These are phyloP conservation scores for Catharanthus roseus DNA, from an alignment of 257 asterid species.

Conservation along the genomic window DNA sequence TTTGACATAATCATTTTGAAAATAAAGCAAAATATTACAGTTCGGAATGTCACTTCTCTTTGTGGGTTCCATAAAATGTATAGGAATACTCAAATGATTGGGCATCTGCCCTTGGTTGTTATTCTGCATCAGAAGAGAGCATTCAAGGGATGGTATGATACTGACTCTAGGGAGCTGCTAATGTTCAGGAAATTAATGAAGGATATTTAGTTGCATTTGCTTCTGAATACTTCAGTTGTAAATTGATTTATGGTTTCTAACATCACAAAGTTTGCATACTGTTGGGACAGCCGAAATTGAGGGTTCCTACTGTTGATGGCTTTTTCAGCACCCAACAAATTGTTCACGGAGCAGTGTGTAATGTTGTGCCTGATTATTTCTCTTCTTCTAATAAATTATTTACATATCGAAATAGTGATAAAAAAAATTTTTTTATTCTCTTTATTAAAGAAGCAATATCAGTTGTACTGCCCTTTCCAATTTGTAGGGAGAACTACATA, in stretches of 20 bases:
- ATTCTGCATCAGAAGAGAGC: slow-evolving; percentile 22
- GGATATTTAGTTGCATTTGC: slow-evolving; percentile 19
- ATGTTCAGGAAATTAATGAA: background rate
- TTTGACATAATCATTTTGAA: slow-evolving; percentile 12
- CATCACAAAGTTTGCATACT: slow-evolving; percentile 5
- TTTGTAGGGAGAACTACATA: slow-evolving; percentile 12
- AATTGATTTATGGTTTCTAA: background rate
- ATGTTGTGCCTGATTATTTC: background rate
- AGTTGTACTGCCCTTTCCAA: background rate
- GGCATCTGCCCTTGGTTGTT: slow-evolving; percentile 25
- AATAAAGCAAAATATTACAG: background rate
- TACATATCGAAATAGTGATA: background rate
- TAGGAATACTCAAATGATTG: slow-evolving; percentile 26
- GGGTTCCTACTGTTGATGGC: slow-evolving; percentile 18
- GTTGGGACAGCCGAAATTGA: slow-evolving; percentile 22
- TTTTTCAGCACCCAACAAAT: slow-evolving; percentile 12
- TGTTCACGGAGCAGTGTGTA: slow-evolving; percentile 22
- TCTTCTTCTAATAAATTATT: background rate
- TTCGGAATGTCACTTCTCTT: background rate
- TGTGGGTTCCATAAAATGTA: slow-evolving; percentile 12
- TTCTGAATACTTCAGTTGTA: background rate
- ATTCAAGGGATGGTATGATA: slow-evolving; percentile 18
- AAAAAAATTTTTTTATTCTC: background rate
- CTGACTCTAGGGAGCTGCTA: background rate
- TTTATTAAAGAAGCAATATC: background rate